These are phyloP conservation scores for Berkeleyomyces basicola DNA, from an alignment of 2,329 filamentous ascomycete genomes.

Conservation along the genomic window DNA sequence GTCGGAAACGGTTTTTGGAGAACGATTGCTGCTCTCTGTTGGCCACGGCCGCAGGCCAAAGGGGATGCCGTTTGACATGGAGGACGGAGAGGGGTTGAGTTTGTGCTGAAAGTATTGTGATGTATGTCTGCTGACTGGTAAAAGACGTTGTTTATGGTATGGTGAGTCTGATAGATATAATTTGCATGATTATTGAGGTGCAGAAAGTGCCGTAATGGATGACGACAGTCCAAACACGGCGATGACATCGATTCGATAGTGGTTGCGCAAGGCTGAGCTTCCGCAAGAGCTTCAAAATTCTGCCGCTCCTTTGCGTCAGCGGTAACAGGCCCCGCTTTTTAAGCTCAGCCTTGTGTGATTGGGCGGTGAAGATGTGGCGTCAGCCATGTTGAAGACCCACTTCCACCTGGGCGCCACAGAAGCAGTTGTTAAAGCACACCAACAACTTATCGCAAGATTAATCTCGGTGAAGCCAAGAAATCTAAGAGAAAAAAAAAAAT, in stretches of 20 bases:
- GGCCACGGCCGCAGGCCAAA: constrained; percentile 15
- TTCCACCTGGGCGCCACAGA: no score
- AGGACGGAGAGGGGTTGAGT: background rate
- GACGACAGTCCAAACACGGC: background rate
- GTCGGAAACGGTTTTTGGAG: constrained; percentile 46
- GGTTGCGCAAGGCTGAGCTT: background rate
- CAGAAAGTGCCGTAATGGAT: background rate
- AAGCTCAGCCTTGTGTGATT: background rate
- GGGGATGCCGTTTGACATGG: constrained; percentile 9
- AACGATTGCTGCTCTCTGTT: constrained; percentile 35
- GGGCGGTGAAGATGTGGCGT: background rate
- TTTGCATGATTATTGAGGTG: background rate
- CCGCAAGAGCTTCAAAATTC: background rate
- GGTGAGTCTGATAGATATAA: background rate
- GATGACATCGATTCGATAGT: background rate
- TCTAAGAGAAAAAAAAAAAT: background rate
- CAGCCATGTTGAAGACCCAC: background rate
- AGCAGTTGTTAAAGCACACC: background rate
- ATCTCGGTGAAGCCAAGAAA: background rate
- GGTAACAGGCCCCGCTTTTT: background rate
- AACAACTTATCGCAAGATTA: background rate
- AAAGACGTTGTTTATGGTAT: no score
- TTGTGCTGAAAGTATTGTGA: no score
- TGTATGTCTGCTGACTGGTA: no score
- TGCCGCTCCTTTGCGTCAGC: background rate